Evolutionary conservation across 208 protist species (phyloP).

Genomic region (Acanthamoeba castellanii): DNA sequence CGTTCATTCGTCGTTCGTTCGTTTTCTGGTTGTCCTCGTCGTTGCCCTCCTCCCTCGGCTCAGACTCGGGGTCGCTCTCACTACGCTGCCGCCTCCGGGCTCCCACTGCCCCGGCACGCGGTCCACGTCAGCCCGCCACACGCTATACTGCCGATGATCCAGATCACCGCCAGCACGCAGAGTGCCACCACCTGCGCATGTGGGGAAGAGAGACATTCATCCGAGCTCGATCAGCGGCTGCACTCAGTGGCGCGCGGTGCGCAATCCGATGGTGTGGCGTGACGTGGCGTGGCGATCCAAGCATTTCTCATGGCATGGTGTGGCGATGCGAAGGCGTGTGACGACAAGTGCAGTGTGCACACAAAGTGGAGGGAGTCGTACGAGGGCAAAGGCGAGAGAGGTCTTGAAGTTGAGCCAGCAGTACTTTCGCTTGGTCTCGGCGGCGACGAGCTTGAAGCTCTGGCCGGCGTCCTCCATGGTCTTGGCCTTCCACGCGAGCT

Average conservation of each 20-base stretch:
- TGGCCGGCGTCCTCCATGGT: slow-evolving; percentile 64
- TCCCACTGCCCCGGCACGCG: slow-evolving; percentile 29
- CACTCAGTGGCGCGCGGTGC: neutral
- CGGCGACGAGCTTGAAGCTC: slow-evolving; percentile 65
- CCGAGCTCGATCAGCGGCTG: neutral
- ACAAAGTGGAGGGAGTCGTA: neutral
- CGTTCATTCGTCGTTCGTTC: neutral
- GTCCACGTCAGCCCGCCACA: slow-evolving; percentile 55
- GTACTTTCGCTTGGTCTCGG: slow-evolving; percentile 69
- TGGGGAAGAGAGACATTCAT: neutral
- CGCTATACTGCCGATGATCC: slow-evolving; percentile 60
- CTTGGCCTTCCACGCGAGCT: slow-evolving; percentile 68
- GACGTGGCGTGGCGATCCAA: too few relatives aligned
- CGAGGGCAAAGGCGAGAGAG: slow-evolving; percentile 50
- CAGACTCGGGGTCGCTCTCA: neutral
- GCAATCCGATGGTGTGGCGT: neutral
- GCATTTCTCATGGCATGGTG: too few relatives aligned
- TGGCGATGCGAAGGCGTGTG: neutral
- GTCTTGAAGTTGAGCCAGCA: slow-evolving; percentile 72
- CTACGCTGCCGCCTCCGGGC: neutral
- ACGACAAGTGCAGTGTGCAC: neutral
- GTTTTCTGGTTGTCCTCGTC: neutral
- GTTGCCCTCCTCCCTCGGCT: neutral
- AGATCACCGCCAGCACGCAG: slow-evolving; percentile 46
- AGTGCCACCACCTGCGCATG: slow-evolving; percentile 37